Evolutionary conservation across 202 grass and related monocot species (phyloP).

Genomic region (Setaria italica): DNA sequence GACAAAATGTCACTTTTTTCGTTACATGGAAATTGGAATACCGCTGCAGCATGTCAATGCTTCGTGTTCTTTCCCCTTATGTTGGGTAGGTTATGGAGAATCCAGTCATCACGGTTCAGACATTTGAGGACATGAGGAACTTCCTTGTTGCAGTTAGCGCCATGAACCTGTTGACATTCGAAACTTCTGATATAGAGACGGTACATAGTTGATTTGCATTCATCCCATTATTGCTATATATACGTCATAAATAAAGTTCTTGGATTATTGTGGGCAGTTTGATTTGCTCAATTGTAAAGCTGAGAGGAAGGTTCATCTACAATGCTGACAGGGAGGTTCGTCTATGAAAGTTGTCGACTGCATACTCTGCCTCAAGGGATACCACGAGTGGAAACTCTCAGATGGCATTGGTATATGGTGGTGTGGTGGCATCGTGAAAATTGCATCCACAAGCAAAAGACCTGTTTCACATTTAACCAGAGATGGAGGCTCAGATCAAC

Average conservation of each 20-base stretch:
- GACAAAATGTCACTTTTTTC: not conserved
- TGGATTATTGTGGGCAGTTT: not conserved
- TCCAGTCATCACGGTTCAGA: slow-evolving; percentile 59
- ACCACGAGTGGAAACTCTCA: slow-evolving; percentile 82
- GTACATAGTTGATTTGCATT: slow-evolving; percentile 25
- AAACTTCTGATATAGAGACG: slow-evolving; percentile 85
- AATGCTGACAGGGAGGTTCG: slow-evolving; percentile 63
- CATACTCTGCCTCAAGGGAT: slow-evolving; percentile 85
- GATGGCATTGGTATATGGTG: slow-evolving; percentile 85
- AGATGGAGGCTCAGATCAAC: slow-evolving; percentile 56
- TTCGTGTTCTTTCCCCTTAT: not conserved
- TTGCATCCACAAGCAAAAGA: slow-evolving; percentile 62
- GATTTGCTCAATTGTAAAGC: slow-evolving; percentile 4
- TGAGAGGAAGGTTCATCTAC: not conserved
- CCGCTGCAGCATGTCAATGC: not conserved
- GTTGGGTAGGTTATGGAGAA: slow-evolving; percentile 71
- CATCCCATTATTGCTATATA: not conserved
- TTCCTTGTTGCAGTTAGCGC: slow-evolving; percentile 75
- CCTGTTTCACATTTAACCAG: slow-evolving; percentile 50
- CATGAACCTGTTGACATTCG: slow-evolving; percentile 80
- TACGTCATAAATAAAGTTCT: not conserved
- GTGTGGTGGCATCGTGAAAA: slow-evolving; percentile 81
- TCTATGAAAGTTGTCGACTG: slow-evolving; percentile 87
- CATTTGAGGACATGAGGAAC: slow-evolving; percentile 79
- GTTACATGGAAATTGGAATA: not conserved